Percentiles rank a stretch among this genome's conserved stretches.
phyloP scores from a whole-genome alignment of 2,329 filamentous ascomycete genomes.

The Ophiostoma perfectum region DNA sequence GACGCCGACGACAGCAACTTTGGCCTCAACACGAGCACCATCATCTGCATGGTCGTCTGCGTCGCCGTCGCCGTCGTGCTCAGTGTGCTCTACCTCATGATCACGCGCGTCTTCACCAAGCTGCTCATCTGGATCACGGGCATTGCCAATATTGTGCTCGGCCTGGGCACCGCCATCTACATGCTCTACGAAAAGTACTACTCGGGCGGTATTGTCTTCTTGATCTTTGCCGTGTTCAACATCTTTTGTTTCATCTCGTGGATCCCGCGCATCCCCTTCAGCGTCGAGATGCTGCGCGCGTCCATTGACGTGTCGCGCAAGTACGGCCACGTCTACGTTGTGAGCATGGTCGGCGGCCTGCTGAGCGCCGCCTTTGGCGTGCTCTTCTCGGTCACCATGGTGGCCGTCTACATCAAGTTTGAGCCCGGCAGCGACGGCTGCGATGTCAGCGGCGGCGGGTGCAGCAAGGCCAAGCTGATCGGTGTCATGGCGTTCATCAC shows the following conservation, averaged over 20 bases:
- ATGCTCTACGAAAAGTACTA: constrained; percentile 74
- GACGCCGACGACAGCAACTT: constrained; percentile 56
- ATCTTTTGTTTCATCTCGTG: constrained; percentile 81
- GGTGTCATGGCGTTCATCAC: constrained; percentile 81
- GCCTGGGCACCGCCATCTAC: constrained; percentile 79
- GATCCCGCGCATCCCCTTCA: constrained; percentile 87
- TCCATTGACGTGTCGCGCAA: constrained; percentile 77
- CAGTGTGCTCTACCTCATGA: constrained; percentile 70
- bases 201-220: constrained; percentile 79
- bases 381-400: constrained; percentile 81
- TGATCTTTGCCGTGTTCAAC: constrained; percentile 74
- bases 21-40: constrained; percentile 71
- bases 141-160: constrained; percentile 78
- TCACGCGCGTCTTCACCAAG: constrained; percentile 74
- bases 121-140: constrained; percentile 90
- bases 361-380: constrained; percentile 69
- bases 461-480: constrained; percentile 71
- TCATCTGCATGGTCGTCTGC: constrained; percentile 78
- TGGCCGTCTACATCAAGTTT: constrained; percentile 80
- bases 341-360: constrained; percentile 78
- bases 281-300: constrained; percentile 81
- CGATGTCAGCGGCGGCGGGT: constrained; percentile 52
- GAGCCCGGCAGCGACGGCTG: constrained; percentile 57
- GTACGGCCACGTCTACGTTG: constrained; percentile 79
- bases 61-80: constrained; percentile 68